Base-by-base conservation (phyloP, 805 yeast genomes). In the Candida xiaguanensis region DNA sequence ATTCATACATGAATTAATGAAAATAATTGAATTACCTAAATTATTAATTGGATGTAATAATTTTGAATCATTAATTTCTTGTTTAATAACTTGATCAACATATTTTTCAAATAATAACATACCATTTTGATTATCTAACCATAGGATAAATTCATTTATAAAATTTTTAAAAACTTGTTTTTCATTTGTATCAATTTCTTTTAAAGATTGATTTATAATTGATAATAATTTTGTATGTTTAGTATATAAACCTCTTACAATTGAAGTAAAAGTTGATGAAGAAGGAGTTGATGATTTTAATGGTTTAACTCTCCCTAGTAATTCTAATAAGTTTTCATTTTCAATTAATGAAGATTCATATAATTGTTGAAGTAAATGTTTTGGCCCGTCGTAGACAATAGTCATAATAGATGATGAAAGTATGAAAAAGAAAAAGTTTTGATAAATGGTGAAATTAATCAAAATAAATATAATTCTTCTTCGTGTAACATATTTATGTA, bases 171-270 rank as follows among this genome's bases (percentile, higher is more conserved):
- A 57, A 9, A 47, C 41, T 37, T 59, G 63, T 30, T 47, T 53
- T 14, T 56, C 62, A 30, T 53, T 47, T 1, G 41, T 31, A 15
- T 48, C 43, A 22, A 50, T 26, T 13, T 51, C 58, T 6, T 34
- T 39, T 16, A 48, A 22, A 25, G 48, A 42, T 15, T 8, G 40
- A 26, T 47, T 43, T n/a, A 61, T 35, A 2, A 53, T 18, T 8
- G 50, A 29, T 11, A 63, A 40, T 30, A 65, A 52, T 40, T 55
- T 56, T 20, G 54, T 39, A 49, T 67, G 67, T 41, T 59, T 61
- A 26, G 74, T 68, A 50, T 61, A 61, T 28, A 67, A 50, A 1
- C 73, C 74, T 33, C 74, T 50, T 5, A 62, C 55, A 14, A 67
- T 45, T 11, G 70, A 50, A 3, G 64, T 53, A 8, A 29, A 31